These are phyloP conservation scores for Verticillium albo-atrum DNA, from an alignment of 2,329 filamentous ascomycete genomes.

Conservation along the genomic window DNA sequence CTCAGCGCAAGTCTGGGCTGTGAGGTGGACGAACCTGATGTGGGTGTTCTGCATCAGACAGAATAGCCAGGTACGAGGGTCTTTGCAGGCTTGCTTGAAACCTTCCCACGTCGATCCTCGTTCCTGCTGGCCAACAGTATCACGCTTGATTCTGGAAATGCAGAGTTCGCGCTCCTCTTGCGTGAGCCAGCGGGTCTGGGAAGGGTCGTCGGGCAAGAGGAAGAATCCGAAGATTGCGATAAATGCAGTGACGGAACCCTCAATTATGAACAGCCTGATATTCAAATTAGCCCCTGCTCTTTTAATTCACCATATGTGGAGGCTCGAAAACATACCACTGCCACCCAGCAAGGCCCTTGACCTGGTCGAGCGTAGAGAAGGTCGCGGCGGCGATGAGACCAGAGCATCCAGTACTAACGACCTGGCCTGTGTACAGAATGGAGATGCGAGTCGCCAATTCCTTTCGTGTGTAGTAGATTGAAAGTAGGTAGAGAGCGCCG, in stretches of 20 bases:
- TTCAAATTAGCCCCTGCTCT: not conserved
- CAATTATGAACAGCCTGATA: conserved; percentile 7
- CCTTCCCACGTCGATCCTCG: conserved; percentile 6
- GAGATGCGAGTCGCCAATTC: conserved; percentile 9
- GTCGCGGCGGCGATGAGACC: conserved; percentile 5
- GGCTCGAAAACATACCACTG: conserved; percentile 1
- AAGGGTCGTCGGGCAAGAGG: conserved; percentile 27
- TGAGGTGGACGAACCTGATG: conserved; percentile 31
- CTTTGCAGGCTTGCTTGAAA: conserved; percentile 7
- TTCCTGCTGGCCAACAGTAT: conserved; percentile 7
- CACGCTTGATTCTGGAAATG: conserved; percentile 5
- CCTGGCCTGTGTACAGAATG: conserved; percentile 11
- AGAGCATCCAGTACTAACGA: conserved; percentile 8
- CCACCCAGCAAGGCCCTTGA: conserved; percentile 7
- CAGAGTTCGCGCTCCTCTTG: conserved; percentile 5
- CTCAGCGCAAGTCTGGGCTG: conserved; percentile 32
- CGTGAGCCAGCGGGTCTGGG: conserved; percentile 5
- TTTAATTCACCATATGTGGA: not conserved
- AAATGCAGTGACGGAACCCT: conserved; percentile 28
- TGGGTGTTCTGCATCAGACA: conserved; percentile 2
- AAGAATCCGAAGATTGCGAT: conserved; percentile 34
- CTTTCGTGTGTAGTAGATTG: conserved; percentile 11
- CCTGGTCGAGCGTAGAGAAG: conserved; percentile 3
- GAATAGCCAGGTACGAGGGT: conserved; percentile 22
- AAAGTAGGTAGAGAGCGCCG: conserved; percentile 8